These are phyloP conservation scores for Blastobotrys indianensis DNA, from an alignment of 1,139 yeast genomes.

Conservation along the genomic window DNA sequence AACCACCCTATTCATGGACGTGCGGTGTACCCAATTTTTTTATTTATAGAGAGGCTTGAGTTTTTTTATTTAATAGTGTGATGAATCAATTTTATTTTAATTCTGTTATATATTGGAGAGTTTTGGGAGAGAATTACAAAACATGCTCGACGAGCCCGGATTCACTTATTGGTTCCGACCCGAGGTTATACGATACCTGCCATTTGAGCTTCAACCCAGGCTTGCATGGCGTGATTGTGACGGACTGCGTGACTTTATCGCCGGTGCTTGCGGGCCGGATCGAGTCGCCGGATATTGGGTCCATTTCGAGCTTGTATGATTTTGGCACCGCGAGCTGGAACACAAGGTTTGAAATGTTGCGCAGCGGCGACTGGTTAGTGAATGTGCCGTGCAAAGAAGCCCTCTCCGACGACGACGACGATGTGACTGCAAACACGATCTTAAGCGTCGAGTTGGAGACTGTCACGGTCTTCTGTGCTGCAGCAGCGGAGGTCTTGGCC, in stretches of 20 bases:
- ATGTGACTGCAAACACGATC: slow-evolving; percentile 45
- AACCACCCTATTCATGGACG: neutral
- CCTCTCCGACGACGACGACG: slow-evolving; percentile 35
- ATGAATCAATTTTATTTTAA: neutral
- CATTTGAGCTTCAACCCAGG: slow-evolving; percentile 64
- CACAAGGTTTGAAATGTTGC: slow-evolving; percentile 45
- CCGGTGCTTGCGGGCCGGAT: slow-evolving; percentile 51
- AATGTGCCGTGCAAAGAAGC: slow-evolving; percentile 44
- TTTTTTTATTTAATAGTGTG: neutral
- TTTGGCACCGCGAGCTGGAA: slow-evolving; percentile 84
- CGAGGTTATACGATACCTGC: slow-evolving; percentile 53
- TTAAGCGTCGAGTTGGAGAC: slow-evolving; percentile 34
- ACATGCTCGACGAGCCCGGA: slow-evolving; percentile 10
- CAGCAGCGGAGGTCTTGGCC: slow-evolving; percentile 13
- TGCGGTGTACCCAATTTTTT: neutral
- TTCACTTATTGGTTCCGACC: slow-evolving; percentile 3
- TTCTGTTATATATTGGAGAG: neutral
- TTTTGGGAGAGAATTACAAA: neutral
- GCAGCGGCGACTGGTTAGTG: slow-evolving; percentile 42
- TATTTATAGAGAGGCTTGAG: neutral
- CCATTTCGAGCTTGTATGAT: slow-evolving; percentile 54
- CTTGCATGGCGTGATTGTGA: slow-evolving; percentile 46
- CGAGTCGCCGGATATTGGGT: slow-evolving; percentile 60
- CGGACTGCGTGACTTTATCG: slow-evolving; percentile 46
- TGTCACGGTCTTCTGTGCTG: slow-evolving; percentile 16